Percentiles rank a stretch among this genome's conserved stretches.
These are phyloP conservation scores for Buddleja alternifolia DNA, from an alignment of 257 asterid species.

Conservation along the genomic window DNA sequence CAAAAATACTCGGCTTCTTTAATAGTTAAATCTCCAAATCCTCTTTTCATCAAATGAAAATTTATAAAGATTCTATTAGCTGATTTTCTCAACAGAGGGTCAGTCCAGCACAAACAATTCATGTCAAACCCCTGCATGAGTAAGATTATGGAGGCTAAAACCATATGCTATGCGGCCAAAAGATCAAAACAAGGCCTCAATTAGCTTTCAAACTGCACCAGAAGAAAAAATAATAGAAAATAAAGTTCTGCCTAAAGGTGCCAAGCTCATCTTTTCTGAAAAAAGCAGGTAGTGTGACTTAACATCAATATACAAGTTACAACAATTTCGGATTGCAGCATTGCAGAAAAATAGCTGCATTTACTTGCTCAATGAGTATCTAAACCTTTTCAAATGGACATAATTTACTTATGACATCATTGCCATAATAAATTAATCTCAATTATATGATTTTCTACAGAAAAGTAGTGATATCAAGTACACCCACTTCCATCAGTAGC, in stretches of 20 bases:
- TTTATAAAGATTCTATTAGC: no score
- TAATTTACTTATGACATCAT: neutral
- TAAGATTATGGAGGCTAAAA: neutral
- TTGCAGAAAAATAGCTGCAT: neutral
- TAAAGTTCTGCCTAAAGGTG: neutral
- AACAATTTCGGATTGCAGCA: neutral
- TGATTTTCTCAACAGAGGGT: neutral
- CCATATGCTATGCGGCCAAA: conserved; percentile 1
- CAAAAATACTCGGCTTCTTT: neutral
- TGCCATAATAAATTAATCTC: neutral
- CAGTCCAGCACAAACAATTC: neutral
- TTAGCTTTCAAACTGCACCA: neutral
- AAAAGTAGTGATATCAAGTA: neutral
- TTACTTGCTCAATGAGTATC: conserved; percentile 10
- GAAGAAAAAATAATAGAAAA: neutral
- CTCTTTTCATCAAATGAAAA: no score
- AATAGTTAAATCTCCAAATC: no score
- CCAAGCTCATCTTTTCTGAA: neutral
- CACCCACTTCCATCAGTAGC: neutral
- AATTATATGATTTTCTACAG: neutral
- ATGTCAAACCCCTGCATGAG: neutral
- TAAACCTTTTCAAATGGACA: neutral
- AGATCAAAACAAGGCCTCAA: neutral
- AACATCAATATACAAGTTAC: neutral
- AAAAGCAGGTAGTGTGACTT: neutral